phyloP scores from a whole-genome alignment of 2,329 filamentous ascomycete species.

The Diaporthe longicolla region DNA sequence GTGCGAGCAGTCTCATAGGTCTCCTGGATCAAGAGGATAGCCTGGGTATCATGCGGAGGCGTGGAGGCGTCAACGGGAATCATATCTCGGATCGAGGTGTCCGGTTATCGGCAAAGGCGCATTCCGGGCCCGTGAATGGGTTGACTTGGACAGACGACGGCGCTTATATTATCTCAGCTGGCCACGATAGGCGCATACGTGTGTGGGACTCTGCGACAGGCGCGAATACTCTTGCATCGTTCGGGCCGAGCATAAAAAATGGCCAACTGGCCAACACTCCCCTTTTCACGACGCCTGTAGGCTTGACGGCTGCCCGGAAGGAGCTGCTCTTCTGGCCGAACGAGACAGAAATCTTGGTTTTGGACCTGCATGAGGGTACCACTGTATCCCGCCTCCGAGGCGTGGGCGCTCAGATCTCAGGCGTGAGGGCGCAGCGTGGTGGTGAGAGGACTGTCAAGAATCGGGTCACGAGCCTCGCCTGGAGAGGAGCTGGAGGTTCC shows the following conservation, averaged over 20 bases:
- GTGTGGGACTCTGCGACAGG: constrained; percentile 89
- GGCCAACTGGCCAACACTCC: constrained; percentile 71
- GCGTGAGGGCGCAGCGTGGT: constrained; percentile 60
- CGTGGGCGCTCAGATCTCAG: constrained; percentile 67
- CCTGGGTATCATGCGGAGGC: constrained; percentile 71
- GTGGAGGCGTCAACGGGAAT: constrained; percentile 47
- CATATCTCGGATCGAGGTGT: constrained; percentile 54
- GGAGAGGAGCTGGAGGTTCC: constrained; percentile 74
- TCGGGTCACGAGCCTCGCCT: constrained; percentile 81
- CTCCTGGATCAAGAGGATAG: constrained; percentile 88
- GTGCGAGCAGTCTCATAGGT: constrained; percentile 81
- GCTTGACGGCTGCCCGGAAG: constrained; percentile 67
- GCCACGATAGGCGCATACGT: constrained; percentile 86
- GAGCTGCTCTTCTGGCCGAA: constrained; percentile 88
- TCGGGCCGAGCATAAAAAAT: constrained; percentile 87
- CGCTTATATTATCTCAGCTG: constrained; percentile 81
- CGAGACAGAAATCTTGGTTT: constrained; percentile 82
- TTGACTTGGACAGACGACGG: constrained; percentile 88
- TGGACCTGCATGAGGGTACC: constrained; percentile 83
- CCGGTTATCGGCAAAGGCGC: constrained; percentile 73
- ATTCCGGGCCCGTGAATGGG: constrained; percentile 86
- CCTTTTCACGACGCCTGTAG: constrained; percentile 75
- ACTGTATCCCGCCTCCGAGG: constrained; percentile 79
- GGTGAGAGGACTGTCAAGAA: constrained; percentile 72
- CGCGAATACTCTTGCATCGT: constrained; percentile 89